phyloP scores from a whole-genome alignment of 495 filamentous ascomycete species.

The Podospora comata region DNA sequence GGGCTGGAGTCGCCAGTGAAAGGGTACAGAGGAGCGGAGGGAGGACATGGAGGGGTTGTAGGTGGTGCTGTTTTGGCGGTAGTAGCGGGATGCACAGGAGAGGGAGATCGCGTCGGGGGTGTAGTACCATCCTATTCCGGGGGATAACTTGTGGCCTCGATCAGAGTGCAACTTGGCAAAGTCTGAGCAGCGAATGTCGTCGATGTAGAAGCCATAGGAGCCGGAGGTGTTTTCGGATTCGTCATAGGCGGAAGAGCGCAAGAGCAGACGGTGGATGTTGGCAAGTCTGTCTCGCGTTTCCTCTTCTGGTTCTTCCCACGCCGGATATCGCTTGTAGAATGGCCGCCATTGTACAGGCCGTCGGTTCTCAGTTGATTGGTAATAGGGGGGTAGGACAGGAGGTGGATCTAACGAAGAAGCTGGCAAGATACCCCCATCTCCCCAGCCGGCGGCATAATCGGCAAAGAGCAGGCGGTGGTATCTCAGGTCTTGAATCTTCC shows the following conservation, averaged over 20 bases:
- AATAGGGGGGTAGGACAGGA: background rate
- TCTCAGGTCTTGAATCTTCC: constrained; percentile 19
- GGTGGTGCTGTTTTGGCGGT: background rate
- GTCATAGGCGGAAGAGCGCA: constrained; percentile 22
- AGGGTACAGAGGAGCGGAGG: constrained; percentile 12
- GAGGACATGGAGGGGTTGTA: background rate
- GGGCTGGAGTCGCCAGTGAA: constrained; percentile 23
- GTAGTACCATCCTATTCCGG: constrained; percentile 24
- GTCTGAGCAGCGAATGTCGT: constrained; percentile 20
- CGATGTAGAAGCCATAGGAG: constrained; percentile 26
- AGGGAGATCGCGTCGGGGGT: constrained; percentile 12
- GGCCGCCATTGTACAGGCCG: too few relatives aligned
- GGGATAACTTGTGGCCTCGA: constrained; percentile 21
- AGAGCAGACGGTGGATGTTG: constrained; percentile 17
- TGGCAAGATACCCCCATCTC: constrained; percentile 14
- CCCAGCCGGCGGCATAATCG: constrained; percentile 21
- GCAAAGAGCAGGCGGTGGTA: constrained; percentile 16
- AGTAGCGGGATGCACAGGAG: constrained; percentile 18
- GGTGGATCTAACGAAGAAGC: background rate
- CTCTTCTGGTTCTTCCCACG: too few relatives aligned
- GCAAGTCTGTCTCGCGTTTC: background rate
- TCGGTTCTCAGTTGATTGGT: too few relatives aligned
- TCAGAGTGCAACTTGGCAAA: constrained; percentile 19
- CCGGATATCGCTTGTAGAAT: too few relatives aligned
- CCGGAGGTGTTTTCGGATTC: constrained; percentile 20